Evolutionary conservation across 495 filamentous ascomycete species (phyloP), one percentile per base, ranked within the genome.

Genomic region (Chaetomium fimeti): DNA sequence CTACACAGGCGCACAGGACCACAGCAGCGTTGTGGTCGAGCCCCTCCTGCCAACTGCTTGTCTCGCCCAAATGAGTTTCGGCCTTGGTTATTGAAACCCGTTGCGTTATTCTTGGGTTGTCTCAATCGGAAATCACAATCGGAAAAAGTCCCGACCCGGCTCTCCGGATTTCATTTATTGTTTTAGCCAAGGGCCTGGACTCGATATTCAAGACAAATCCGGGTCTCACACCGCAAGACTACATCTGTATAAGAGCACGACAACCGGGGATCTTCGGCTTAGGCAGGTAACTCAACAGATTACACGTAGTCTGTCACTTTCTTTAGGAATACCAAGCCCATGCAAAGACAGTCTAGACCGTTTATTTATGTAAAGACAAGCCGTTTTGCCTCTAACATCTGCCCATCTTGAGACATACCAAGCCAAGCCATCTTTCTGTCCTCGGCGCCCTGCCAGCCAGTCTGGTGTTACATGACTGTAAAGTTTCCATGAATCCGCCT

Each of bases 171-270:
- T 43, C 40, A 3, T 43, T 43, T 25, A 42, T 58, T 49, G 47
- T 49, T 20, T 49, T 49, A 49, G 47, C 47, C 47, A 49, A 49
- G 47, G n/a, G 47, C 11, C 47, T 20, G 20, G 47, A 49, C 47
- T 49, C 47, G 47, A 49, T 2, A 25, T 49, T 49, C 47, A 13
- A 49, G 20, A 49, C 40, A 43, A 43, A 3, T 18, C 16, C 40
- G 40, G 13, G 40, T 11, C 40, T 43, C 5, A 18, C 40, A 18
- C 40, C 40, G 40, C 40, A 43, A 43, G 15, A 16, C 15, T 18
- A 16, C 40, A 43, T 43, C 40, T 6, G 13, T 16, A 18, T 16
- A 13, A 36, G 12, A 36, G 32, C 32, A 43, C 40, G 16, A 43
- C 16, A 15, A 43, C 16, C 40, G 13, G 40, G 16, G 2, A 6